A percentile compares a stretch with the other conserved stretches of the same genome.
Evolutionary conservation across 148 eudicot genomes (phyloP).

Genomic region (Oxyria digyna): DNA sequence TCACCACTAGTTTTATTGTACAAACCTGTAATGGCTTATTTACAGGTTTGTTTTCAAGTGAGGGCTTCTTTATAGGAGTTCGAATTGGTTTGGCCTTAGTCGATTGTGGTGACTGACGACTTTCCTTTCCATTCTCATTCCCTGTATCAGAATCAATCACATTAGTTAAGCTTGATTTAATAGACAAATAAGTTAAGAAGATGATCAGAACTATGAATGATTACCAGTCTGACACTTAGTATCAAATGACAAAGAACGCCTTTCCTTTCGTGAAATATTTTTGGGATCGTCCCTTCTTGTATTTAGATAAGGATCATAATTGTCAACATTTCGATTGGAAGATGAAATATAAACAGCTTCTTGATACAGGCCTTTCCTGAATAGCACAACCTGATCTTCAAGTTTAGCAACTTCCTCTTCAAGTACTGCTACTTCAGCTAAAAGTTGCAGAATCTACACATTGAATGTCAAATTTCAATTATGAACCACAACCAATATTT

Average conservation of each 20-base stretch:
- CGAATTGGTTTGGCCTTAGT: constrained; percentile 22
- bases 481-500: too few species aligned
- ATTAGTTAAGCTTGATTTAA: background rate
- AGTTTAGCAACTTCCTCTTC: constrained; percentile 91
- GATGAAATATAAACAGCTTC: constrained; percentile 45
- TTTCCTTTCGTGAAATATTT: constrained; percentile 13
- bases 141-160: background rate
- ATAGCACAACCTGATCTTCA: constrained; percentile 59
- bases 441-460: constrained; percentile 62
- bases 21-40: constrained; percentile 32
- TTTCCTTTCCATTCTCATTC: constrained; percentile 25
- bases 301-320: constrained; percentile 12
- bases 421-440: constrained; percentile 89
- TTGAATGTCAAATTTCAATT: too few species aligned
- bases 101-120: constrained; percentile 21
- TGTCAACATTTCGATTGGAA: constrained; percentile 1
- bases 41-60: background rate
- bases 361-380: constrained; percentile 44
- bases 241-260: constrained; percentile 7
- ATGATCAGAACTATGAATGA: background rate
- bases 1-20: background rate
- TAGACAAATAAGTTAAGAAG: background rate
- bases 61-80: constrained; percentile 17
- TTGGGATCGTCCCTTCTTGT: constrained; percentile 2
- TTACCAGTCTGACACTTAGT: constrained; percentile 24